Conservation (phyloP, 257 asterid genomes). For the Scutellaria baicalensis region DNA sequence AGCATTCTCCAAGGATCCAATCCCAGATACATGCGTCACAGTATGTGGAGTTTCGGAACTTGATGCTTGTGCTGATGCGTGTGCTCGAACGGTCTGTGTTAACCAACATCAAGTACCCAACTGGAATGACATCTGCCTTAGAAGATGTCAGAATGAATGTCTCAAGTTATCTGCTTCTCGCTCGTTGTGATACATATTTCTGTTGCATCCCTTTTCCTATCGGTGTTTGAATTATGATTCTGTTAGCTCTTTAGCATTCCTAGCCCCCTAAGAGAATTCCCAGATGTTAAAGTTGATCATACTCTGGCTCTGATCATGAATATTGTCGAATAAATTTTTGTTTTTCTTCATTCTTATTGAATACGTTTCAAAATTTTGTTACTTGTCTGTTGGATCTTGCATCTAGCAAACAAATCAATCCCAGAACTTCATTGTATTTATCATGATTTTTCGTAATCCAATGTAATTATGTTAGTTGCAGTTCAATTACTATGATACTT, state of each 20-base stretch:
- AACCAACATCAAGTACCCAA: constrained; percentile 95
- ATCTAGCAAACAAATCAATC: neutral
- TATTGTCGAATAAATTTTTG: neutral
- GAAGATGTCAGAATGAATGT: constrained; percentile 91
- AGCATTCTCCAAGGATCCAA: constrained; percentile 89
- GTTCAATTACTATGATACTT: neutral
- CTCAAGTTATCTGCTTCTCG: constrained; percentile 66
- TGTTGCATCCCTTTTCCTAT: neutral
- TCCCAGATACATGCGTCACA: constrained; percentile 83
- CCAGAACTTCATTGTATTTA: neutral
- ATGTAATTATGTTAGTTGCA: neutral
- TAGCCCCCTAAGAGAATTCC: neutral
- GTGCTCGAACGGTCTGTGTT: constrained; percentile 88
- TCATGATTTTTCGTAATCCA: neutral
- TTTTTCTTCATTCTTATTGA: neutral
- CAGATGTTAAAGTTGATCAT: neutral
- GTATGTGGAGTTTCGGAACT: constrained; percentile 97
- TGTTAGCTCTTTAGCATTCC: neutral
- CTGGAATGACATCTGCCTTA: constrained; percentile 92
- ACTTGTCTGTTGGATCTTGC: neutral
- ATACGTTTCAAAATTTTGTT: neutral
- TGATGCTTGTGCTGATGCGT: constrained; percentile 95
- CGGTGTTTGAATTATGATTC: neutral
- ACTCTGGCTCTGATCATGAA: constrained; percentile 3
- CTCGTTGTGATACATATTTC: constrained; percentile 15